Evolutionary conservation across 179 eudicot genomes (phyloP).

Genomic region (Nepenthes alata): DNA sequence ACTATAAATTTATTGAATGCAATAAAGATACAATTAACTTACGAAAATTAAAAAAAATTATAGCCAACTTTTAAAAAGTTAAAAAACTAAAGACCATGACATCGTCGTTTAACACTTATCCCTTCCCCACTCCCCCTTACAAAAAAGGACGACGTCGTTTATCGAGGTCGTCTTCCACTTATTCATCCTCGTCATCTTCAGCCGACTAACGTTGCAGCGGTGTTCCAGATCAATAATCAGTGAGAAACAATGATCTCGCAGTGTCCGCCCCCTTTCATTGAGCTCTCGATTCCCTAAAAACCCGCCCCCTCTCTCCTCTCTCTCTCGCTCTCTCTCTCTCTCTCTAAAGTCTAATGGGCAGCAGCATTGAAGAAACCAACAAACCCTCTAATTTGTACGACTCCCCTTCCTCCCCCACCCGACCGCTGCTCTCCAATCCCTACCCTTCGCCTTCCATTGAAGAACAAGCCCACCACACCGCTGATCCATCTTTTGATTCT

Average conservation of each 20-base stretch:
- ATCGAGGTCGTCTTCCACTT: conserved; percentile 33
- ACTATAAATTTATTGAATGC: too few species aligned
- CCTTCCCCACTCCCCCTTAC: too few species aligned
- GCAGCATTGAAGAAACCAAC: conserved; percentile 29
- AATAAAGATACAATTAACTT: too few species aligned
- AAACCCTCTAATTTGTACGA: conserved; percentile 24
- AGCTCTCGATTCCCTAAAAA: too few species aligned
- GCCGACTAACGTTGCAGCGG: not conserved
- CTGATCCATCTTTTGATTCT: conserved; percentile 25
- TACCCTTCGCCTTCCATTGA: conserved; percentile 25
- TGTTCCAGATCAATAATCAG: too few species aligned
- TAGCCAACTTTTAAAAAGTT: too few species aligned
- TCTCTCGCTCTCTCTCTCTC: conserved; percentile 5
- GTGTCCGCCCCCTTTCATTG: too few species aligned
- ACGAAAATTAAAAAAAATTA: too few species aligned
- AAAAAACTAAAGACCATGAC: too few species aligned
- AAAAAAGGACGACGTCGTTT: conserved; percentile 11
- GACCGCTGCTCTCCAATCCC: conserved; percentile 56
- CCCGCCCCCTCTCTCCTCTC: not conserved
- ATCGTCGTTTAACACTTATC: too few species aligned
- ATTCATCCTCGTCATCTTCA: conserved; percentile 10
- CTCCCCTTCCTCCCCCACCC: conserved; percentile 33
- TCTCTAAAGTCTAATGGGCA: conserved; percentile 19
- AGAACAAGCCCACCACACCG: conserved; percentile 12
- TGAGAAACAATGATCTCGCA: too few species aligned